Evolutionary conservation across 192 early-diverging fungal genomes (phyloP).

Genomic region (Podochytrium sp.): DNA sequence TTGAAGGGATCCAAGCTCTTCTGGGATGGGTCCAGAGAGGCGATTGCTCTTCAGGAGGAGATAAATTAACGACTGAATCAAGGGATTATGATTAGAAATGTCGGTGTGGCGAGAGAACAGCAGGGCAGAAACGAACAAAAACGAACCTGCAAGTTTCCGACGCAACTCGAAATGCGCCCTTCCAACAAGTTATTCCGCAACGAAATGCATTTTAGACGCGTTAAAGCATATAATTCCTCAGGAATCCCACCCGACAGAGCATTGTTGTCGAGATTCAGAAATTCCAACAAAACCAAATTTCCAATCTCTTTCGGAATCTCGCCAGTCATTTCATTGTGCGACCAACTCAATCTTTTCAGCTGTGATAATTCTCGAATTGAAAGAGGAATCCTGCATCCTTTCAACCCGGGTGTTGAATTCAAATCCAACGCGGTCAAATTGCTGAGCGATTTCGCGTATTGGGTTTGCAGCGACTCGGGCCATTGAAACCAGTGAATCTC

Average conservation of each 20-base stretch:
- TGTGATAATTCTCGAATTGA: no score
- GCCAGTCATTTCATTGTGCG: not conserved
- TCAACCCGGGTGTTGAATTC: no score
- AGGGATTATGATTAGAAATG: not conserved
- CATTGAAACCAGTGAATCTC: not conserved
- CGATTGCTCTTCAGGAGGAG: not conserved
- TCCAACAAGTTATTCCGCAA: not conserved
- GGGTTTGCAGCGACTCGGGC: not conserved
- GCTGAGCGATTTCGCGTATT: not conserved
- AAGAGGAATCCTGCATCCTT: no score
- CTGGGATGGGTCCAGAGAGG: not conserved
- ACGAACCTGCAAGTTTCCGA: not conserved
- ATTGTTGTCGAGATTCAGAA: no score
- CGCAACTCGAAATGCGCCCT: not conserved
- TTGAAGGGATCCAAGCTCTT: not conserved
- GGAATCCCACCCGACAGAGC: no score
- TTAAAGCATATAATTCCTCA: not conserved
- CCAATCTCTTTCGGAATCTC: no score
- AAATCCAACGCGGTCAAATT: not conserved
- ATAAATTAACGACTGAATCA: not conserved
- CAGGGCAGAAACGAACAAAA: no score
- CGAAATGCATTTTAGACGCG: not conserved
- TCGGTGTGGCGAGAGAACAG: not conserved
- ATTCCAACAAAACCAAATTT: no score
- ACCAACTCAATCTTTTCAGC: not conserved